These are phyloP conservation scores for Tetracladium setigerum DNA, from an alignment of 495 filamentous ascomycete genomes.

Conservation along the genomic window DNA sequence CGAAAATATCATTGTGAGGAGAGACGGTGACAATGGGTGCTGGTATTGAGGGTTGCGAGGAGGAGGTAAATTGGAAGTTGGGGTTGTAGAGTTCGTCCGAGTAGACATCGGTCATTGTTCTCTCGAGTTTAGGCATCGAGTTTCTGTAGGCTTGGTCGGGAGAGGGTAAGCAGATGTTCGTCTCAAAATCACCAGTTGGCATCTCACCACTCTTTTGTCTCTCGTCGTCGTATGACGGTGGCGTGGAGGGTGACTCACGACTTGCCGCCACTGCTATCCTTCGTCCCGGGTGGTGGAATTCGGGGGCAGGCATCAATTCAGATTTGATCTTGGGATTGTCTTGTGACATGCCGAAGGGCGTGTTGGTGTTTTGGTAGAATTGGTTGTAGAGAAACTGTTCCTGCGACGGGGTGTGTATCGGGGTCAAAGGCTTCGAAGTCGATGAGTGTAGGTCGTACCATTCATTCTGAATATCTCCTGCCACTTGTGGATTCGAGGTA, in stretches of 20 bases:
- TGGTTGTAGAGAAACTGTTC: constrained; percentile 19
- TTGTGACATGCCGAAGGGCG: constrained; percentile 11
- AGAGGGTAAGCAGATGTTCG: constrained; percentile 53
- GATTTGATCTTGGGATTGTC: constrained; percentile 13
- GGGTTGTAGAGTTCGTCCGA: constrained; percentile 82
- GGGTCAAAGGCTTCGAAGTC: constrained; percentile 20
- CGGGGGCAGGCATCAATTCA: constrained; percentile 22
- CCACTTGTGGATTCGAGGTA: constrained; percentile 42
- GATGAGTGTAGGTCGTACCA: constrained; percentile 14
- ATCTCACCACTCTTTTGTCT: constrained; percentile 27
- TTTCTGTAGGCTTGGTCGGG: constrained; percentile 40
- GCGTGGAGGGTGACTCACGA: constrained; percentile 48
- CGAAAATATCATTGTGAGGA: constrained; percentile 59
- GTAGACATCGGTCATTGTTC: constrained; percentile 80
- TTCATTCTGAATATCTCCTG: constrained; percentile 22
- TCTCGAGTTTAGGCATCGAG: constrained; percentile 67
- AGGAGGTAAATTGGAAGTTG: constrained; percentile 45
- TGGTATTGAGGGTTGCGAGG: constrained; percentile 37
- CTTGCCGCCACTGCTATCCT: constrained; percentile 33
- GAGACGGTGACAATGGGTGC: constrained; percentile 30
- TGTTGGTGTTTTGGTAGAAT: constrained; percentile 12
- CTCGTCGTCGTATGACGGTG: constrained; percentile 36
- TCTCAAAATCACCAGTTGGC: constrained; percentile 39
- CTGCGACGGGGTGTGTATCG: constrained; percentile 21
- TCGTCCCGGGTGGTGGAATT: constrained; percentile 14